A percentile compares a stretch with the other conserved stretches of the same genome.
Evolutionary conservation across 495 filamentous ascomycete genomes (phyloP).

Genomic region (Aspergillus homomorphus): DNA sequence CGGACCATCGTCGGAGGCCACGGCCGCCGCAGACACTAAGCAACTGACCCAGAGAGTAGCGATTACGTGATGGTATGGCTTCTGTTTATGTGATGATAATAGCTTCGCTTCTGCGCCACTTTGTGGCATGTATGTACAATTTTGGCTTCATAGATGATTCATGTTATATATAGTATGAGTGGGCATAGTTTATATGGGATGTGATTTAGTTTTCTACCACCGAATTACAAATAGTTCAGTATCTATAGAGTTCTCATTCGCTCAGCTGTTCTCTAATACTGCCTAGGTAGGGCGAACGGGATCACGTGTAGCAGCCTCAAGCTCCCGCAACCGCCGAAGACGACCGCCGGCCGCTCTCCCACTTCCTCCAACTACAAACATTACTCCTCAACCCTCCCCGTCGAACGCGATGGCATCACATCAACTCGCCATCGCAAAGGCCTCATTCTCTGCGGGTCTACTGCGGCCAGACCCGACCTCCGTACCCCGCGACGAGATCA

Average conservation of each 20-base stretch:
- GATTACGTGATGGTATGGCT: not conserved
- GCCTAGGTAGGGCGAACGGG: constrained; percentile 1
- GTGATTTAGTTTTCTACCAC: not conserved
- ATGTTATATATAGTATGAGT: not conserved
- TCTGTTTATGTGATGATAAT: constrained; percentile 1
- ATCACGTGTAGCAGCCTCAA: not conserved
- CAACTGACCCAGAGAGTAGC: not conserved
- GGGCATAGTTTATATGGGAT: too few relatives aligned
- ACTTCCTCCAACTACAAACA: not conserved
- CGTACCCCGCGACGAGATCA: constrained; percentile 68
- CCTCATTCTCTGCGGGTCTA: constrained; percentile 71
- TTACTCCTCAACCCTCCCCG: not conserved
- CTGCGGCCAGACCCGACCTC: constrained; percentile 72
- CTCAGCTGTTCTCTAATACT: not conserved
- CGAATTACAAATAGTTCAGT: not conserved
- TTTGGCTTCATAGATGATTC: not conserved
- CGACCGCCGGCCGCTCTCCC: not conserved
- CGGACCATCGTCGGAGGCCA: not conserved
- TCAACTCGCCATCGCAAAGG: constrained; percentile 77
- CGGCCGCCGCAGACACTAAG: not conserved
- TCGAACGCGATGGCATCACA: constrained; percentile 64
- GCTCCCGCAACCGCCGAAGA: not conserved
- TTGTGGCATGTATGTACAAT: not conserved
- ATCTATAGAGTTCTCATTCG: not conserved
- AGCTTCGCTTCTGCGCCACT: not conserved